Evolutionary conservation across 495 filamentous ascomycete genomes (phyloP), one percentile per base, ranked within the genome.

Genomic region (Trichoderma virens): DNA sequence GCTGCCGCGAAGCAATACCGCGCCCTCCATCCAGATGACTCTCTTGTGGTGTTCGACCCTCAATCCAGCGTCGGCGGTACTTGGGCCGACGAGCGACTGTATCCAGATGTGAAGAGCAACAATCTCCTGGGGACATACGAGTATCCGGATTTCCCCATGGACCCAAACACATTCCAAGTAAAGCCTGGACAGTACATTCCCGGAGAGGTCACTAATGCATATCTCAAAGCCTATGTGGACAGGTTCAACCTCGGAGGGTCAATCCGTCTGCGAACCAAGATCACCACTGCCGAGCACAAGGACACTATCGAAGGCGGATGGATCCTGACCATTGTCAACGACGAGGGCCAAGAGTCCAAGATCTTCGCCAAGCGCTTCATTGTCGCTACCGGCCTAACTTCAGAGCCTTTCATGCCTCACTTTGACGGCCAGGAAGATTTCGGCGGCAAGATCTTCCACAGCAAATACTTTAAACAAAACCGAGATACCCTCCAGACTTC

Each of bases 131-230:
- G 89, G 7, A 89, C 82, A 0, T 90, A 86, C 67, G 89, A 90
- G 69, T 90, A 80, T 68, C 85, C 84, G 3, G 90, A 92, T 63
- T 90, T 88, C 64, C 88, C 88, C 9, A 90, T 93, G 88, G 81
- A 83, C 61, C 66, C 66, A 5, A 73, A 80, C 13, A 81, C 73
- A 0, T 87, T 84, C 65, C 84, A 83, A 1, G 83, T 90, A 34
- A 77, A 85, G 63, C 69, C 77, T 0, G 85, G 85, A 0, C 72
- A 91, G 59, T 86, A 92, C 71, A 87, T 94, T 39, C 82, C 90
- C 2, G 92, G 88, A 0, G 63, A 79, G 1, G 82, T 85, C 16
- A 74, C 92, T 54, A 79, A 90, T 64, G 64, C 79, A 3, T 96
- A 95, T 67, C 73, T 94, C 18, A 72, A 79, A n/a, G 75, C 76